Evolutionary conservation across 768 basidiomycete species (phyloP).

Genomic region (Boletus insuetus): DNA sequence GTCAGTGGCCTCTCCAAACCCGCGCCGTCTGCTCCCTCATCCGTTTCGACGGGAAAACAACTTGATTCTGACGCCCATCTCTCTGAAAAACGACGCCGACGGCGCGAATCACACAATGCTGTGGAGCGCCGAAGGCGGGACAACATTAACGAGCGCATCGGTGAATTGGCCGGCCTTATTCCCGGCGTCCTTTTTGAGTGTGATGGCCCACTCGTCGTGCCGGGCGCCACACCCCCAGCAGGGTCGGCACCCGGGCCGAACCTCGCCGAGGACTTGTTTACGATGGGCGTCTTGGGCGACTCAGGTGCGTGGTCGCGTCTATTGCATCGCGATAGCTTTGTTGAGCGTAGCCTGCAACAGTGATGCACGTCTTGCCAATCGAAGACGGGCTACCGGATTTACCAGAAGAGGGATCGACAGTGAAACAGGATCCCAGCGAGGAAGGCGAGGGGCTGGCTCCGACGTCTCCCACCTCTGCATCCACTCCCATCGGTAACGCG

Average conservation of each 20-base stretch:
- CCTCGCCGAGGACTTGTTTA: constrained; percentile 20
- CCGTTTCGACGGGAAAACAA: constrained; percentile 6
- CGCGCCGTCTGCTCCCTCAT: neutral
- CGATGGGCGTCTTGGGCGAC: constrained; percentile 18
- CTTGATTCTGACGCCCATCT: constrained; percentile 41
- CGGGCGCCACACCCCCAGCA: constrained; percentile 11
- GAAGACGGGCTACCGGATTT: constrained; percentile 30
- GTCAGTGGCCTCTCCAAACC: constrained; percentile 16
- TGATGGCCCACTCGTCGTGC: constrained; percentile 31
- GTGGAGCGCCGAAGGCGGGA: constrained; percentile 86
- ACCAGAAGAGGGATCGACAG: constrained; percentile 24
- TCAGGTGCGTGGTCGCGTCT: constrained; percentile 13
- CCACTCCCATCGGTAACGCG: constrained; percentile 4
- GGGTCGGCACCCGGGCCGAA: constrained; percentile 11
- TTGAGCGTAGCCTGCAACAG: constrained; percentile 1
- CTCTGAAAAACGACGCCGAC: constrained; percentile 75
- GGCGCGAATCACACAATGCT: constrained; percentile 88
- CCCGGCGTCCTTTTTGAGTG: constrained; percentile 82
- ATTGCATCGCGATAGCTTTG: neutral
- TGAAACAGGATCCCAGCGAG: constrained; percentile 32
- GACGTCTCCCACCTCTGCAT: constrained; percentile 21
- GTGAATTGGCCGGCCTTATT: constrained; percentile 83
- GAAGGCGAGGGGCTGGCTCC: constrained; percentile 25
- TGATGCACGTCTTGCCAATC: constrained; percentile 22
- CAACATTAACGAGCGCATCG: constrained; percentile 95